Evolutionary conservation across 176 grass and related monocot genomes (phyloP), one percentile per base, ranked within the genome.

Genomic region (Thalia dealbata): DNA sequence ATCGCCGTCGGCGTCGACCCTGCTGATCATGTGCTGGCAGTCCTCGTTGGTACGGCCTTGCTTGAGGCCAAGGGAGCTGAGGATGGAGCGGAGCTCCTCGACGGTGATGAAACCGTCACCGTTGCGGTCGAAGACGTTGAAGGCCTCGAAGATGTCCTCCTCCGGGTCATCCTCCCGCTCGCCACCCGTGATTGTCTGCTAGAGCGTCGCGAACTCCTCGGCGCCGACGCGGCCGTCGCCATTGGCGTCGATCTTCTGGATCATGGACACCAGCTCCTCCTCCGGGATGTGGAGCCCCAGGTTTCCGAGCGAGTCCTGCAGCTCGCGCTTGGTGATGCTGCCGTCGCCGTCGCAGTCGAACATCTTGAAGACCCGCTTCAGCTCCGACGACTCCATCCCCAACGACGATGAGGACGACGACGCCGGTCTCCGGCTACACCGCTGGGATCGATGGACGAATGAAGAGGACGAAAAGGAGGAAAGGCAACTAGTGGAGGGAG

Each of bases 281-380:
- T 73, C 70, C 0, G 70, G 15, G 50, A 55, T 73, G 50, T 35
- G 28, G 48, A 73, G 55, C 41, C 70, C 70, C 50, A 73, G 50
- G 50, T 73, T 73, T 50, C 55, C 30, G 26, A 73, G 70, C 50
- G 70, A 73, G 41, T 73, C 70, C 50, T 54, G 26, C 70, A 73
- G 27, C 70, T 73, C 70, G 19, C 54, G 32, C 70, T 56, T 55
- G 7, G 70, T 73, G 27, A 73, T 73, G 70, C 70, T 52, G 15
- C 70, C 70, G 45, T 73, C 70, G 4, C 70, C 70, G 45, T 73
- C 35, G 23, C 70, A 50, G 70, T 73, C 70, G 70, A 73, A 73
- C 70, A 73, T 73, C 50, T 73, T 48, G 70, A 73, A 73, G 0
- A 73, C 70, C 50, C 71, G 71, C 71, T 73, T 73, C 28, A 73